phyloP scores from a whole-genome alignment of 805 yeast genomes.

The Barnettozyma californica region DNA sequence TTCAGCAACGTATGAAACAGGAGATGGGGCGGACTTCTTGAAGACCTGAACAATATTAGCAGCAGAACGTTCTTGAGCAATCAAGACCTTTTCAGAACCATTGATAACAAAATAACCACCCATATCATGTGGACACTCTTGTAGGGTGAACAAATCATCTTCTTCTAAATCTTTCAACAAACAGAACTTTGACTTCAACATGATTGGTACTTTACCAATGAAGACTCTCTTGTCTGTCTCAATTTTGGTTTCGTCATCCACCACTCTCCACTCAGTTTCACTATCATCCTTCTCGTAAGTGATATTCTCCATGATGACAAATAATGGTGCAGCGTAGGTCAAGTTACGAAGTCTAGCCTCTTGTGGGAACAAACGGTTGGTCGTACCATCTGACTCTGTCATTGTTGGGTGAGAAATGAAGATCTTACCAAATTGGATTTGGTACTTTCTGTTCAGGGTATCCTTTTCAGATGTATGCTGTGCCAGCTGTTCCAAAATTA shows the following conservation, averaged over 20 bases:
- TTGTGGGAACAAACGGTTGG: conserved; percentile 97
- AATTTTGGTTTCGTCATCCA: conserved; percentile 50
- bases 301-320: conserved; percentile 91
- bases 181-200: conserved; percentile 96
- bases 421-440: conserved; percentile 96
- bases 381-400: conserved; percentile 99
- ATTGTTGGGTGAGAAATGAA: conserved; percentile 95
- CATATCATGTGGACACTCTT: conserved; percentile 99
- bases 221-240: conserved; percentile 78
- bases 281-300: conserved; percentile 82
- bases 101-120: conserved; percentile 98
- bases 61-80: conserved; percentile 98
- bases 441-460: conserved; percentile 86
- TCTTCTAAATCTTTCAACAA: conserved; percentile 85
- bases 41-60: conserved; percentile 98
- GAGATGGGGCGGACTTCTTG: conserved; percentile 96
- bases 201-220: conserved; percentile 96
- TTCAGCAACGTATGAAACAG: conserved; percentile 93
- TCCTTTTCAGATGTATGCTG: conserved; percentile 92
- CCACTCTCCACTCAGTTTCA: conserved; percentile 54
- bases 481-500: conserved; percentile 96
- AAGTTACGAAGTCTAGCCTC: conserved; percentile 95
- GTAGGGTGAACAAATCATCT: conserved; percentile 88
- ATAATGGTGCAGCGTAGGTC: conserved; percentile 93
- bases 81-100: conserved; percentile 96